Conservation (phyloP, 2,329 filamentous ascomycete species). For the Aspergillus clavatus region DNA sequence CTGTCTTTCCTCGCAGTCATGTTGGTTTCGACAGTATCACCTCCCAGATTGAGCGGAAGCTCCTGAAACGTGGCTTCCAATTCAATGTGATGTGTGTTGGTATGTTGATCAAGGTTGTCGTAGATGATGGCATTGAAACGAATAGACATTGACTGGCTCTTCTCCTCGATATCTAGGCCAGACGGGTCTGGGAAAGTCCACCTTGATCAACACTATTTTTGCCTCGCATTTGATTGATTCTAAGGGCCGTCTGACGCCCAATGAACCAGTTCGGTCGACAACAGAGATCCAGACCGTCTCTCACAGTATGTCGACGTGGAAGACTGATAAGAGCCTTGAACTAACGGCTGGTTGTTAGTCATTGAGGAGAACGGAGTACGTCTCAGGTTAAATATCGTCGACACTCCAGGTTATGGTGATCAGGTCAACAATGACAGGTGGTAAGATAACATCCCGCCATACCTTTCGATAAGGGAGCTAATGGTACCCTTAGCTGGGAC, state of each 20-base stretch:
- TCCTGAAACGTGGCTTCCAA: constrained; percentile 98
- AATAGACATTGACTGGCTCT: constrained; percentile 28
- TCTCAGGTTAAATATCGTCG: constrained; percentile 95
- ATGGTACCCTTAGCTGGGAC: constrained; percentile 64
- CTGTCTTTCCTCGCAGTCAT: constrained; percentile 87
- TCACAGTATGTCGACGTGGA: constrained; percentile 55
- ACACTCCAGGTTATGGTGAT: constrained; percentile 96
- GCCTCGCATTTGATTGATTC: constrained; percentile 98
- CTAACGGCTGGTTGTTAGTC: constrained; percentile 44
- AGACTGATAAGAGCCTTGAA: constrained; percentile 1
- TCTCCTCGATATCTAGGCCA: constrained; percentile 63
- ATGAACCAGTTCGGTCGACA: constrained; percentile 89
- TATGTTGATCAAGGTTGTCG: constrained; percentile 51
- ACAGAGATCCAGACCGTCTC: constrained; percentile 98
- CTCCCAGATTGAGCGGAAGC: constrained; percentile 98
- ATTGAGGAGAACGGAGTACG: constrained; percentile 99
- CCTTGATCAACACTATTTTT: constrained; percentile 99
- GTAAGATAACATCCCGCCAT: constrained; percentile 29
- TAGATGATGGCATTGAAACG: background rate
- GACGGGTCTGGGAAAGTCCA: constrained; percentile 97
- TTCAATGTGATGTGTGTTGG: constrained; percentile 99
- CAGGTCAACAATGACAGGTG: constrained; percentile 99
- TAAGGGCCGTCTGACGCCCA: constrained; percentile 88
- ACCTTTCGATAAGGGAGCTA: constrained; percentile 11
- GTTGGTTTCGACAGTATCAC: constrained; percentile 99